A percentile compares a stretch with the other conserved stretches of the same genome.
Evolutionary conservation across 805 yeast genomes (phyloP).

Genomic region (Saturnispora bothae): DNA sequence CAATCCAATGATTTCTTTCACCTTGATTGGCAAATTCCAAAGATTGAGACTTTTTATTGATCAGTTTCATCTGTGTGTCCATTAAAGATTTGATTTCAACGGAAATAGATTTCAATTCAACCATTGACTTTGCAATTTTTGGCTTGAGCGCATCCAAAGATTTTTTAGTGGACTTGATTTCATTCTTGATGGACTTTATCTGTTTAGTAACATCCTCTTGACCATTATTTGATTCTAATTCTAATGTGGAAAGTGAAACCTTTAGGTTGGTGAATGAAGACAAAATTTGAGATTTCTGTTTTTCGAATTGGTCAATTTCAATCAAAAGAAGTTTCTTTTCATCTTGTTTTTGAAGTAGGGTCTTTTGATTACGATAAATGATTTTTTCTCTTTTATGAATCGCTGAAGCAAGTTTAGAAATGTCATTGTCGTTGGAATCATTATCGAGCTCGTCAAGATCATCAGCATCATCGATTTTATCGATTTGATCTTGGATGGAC

Average conservation of each 20-base stretch:
- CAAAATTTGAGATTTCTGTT: slow-evolving; percentile 25
- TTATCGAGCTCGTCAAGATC: slow-evolving; percentile 49
- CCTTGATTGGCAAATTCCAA: slow-evolving; percentile 42
- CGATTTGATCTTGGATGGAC: slow-evolving; percentile 50
- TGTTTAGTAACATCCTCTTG: background rate
- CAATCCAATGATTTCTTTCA: slow-evolving; percentile 64
- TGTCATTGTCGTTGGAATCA: slow-evolving; percentile 29
- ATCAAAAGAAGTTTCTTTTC: slow-evolving; percentile 39
- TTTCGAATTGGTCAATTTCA: slow-evolving; percentile 38
- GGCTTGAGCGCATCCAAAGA: slow-evolving; percentile 23
- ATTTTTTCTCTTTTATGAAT: slow-evolving; percentile 51
- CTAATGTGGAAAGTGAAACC: slow-evolving; percentile 34
- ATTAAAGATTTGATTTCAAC: slow-evolving; percentile 27
- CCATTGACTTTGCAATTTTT: slow-evolving; percentile 18
- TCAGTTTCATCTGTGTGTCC: slow-evolving; percentile 46
- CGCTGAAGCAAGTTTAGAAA: slow-evolving; percentile 43
- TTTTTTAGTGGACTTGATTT: background rate
- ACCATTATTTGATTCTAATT: slow-evolving; percentile 28
- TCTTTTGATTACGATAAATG: slow-evolving; percentile 34
- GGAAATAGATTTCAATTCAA: slow-evolving; percentile 16
- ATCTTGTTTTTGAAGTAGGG: slow-evolving; percentile 37
- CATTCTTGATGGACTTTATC: background rate
- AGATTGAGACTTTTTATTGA: slow-evolving; percentile 63
- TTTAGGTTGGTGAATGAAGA: slow-evolving; percentile 35
- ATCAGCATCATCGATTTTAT: slow-evolving; percentile 48